Conservation (phyloP, 1,139 yeast species). For the Kodamaea plutei region DNA sequence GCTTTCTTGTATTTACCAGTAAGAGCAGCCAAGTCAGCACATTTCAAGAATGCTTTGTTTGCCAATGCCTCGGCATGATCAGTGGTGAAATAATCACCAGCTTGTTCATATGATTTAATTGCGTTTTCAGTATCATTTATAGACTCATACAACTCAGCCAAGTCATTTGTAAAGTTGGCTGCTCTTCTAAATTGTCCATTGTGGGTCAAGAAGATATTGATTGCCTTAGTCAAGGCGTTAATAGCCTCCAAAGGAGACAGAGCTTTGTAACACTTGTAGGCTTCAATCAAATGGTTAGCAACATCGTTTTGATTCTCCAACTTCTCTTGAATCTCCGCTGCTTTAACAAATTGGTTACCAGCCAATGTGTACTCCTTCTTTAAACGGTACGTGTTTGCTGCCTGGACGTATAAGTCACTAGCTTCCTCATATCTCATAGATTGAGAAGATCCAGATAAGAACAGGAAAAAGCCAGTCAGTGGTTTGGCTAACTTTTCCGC, state of each 20-base stretch:
- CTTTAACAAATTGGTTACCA: conserved; percentile 79
- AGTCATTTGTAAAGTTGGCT: conserved; percentile 87
- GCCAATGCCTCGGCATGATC: conserved; percentile 93
- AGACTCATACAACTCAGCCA: conserved; percentile 81
- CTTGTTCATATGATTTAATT: conserved; percentile 76
- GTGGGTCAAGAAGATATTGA: conserved; percentile 71
- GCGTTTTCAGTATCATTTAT: conserved; percentile 67
- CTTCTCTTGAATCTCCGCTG: conserved; percentile 73
- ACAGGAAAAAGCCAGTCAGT: conserved; percentile 68
- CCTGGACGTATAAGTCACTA: conserved; percentile 82
- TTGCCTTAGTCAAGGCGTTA: conserved; percentile 69
- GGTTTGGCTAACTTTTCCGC: conserved; percentile 52
- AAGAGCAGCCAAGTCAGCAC: conserved; percentile 86
- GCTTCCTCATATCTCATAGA: conserved; percentile 82
- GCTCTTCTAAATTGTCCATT: conserved; percentile 96
- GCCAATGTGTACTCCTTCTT: conserved; percentile 70
- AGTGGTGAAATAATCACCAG: conserved; percentile 93
- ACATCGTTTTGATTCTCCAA: conserved; percentile 87
- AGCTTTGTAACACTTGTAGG: conserved; percentile 78
- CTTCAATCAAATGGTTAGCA: conserved; percentile 86
- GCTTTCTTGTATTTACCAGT: conserved; percentile 71
- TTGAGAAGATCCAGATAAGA: conserved; percentile 67
- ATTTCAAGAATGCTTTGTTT: conserved; percentile 80
- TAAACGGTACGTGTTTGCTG: conserved; percentile 81
- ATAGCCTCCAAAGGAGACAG: conserved; percentile 78